phyloP scores from a whole-genome alignment of 208 protist species.

The Crithidia thermophila region DNA sequence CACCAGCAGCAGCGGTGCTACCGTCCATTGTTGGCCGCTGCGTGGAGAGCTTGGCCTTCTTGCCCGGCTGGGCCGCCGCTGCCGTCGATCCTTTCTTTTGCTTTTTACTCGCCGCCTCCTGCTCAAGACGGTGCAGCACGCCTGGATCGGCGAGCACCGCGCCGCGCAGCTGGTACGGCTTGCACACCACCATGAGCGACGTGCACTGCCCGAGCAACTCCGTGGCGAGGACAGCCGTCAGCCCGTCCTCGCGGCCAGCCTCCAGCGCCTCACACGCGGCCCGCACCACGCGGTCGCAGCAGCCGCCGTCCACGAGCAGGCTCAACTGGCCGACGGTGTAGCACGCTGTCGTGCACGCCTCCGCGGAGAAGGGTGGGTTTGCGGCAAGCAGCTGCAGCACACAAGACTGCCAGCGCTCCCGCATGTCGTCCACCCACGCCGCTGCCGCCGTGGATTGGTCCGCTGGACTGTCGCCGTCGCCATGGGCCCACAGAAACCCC shows the following conservation, averaged over 20 bases:
- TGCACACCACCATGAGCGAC: conserved; percentile 37
- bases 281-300: conserved; percentile 28
- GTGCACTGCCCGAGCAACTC: conserved; percentile 47
- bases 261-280: conserved; percentile 35
- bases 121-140: neutral
- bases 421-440: conserved; percentile 3
- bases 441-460: neutral
- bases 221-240: conserved; percentile 38
- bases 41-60: conserved; percentile 10
- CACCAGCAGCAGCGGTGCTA: neutral
- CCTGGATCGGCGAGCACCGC: conserved; percentile 8
- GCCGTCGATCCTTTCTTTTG: neutral
- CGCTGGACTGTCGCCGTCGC: neutral
- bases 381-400: conserved; percentile 46
- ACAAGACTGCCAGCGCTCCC: conserved; percentile 20
- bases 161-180: conserved; percentile 30
- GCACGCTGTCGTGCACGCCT: conserved; percentile 37
- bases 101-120: conserved; percentile 6
- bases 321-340: conserved; percentile 54
- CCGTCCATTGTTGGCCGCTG: too few relatives aligned
- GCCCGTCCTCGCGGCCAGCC: conserved; percentile 8
- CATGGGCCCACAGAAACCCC: conserved; percentile 9
- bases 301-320: conserved; percentile 23
- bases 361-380: conserved; percentile 43
- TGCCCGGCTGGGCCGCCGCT: neutral